These are phyloP conservation scores for Dichomitus squalens DNA, from an alignment of 1,284 basidiomycete species.

Conservation along the genomic window DNA sequence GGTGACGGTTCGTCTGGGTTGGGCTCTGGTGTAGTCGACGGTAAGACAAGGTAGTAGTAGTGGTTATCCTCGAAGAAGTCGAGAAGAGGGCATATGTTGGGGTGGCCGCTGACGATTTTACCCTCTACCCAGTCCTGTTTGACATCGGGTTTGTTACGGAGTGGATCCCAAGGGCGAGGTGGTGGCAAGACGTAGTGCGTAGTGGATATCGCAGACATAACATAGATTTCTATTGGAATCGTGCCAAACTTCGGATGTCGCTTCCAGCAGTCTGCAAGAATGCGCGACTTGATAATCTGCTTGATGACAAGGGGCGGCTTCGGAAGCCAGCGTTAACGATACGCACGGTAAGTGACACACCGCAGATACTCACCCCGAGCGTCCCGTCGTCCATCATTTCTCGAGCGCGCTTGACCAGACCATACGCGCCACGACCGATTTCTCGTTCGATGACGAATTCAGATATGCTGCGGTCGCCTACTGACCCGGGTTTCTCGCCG, in stretches of 20 bases:
- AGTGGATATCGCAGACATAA: constrained; percentile 88
- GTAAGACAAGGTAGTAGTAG: constrained; percentile 91
- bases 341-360: constrained; percentile 6
- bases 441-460: constrained; percentile 85
- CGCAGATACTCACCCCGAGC: constrained; percentile 66
- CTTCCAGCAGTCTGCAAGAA: constrained; percentile 99
- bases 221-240: constrained; percentile 98
- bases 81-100: constrained; percentile 90
- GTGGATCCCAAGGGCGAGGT: constrained; percentile 80
- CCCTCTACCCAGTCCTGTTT: constrained; percentile 66
- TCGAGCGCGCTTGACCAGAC: constrained; percentile 89
- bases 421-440: constrained; percentile 96
- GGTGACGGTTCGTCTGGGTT: constrained; percentile 52
- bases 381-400: constrained; percentile 78
- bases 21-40: constrained; percentile 66
- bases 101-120: constrained; percentile 78
- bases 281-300: constrained; percentile 97
- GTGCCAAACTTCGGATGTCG: constrained; percentile 93
- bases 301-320: constrained; percentile 88
- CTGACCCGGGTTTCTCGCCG: constrained; percentile 47
- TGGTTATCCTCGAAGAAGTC: constrained; percentile 99
- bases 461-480: constrained; percentile 68
- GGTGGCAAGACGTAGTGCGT: constrained; percentile 74
- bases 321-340: constrained; percentile 3
- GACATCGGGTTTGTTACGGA: constrained; percentile 39